phyloP scores from a whole-genome alignment of 176 grass and related monocot species.

The Musa beccarii region DNA sequence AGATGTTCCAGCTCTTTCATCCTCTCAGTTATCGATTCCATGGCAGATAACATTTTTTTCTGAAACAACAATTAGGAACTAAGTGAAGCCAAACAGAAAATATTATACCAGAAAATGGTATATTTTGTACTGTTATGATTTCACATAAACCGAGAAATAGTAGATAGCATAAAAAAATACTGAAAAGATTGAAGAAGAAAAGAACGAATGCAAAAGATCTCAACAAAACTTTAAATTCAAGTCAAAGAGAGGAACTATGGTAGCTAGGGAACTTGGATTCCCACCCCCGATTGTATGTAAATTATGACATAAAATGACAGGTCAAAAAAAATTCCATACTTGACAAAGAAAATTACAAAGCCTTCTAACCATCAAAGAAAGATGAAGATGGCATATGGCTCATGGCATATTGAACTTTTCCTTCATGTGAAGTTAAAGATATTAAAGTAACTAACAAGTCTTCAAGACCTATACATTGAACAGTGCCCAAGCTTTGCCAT shows the following conservation, averaged over 20 bases:
- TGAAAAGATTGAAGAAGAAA: background rate
- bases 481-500: too few relatives aligned
- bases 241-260: background rate
- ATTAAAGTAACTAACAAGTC: too few relatives aligned
- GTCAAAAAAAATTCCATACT: background rate
- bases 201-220: background rate
- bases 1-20: slow-evolving; percentile 38
- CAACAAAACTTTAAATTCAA: background rate
- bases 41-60: slow-evolving; percentile 41
- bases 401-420: background rate
- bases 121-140: background rate
- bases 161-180: background rate
- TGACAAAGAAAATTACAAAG: background rate
- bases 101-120: background rate
- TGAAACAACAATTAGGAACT: slow-evolving; percentile 21
- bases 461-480: too few relatives aligned
- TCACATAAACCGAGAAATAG: background rate
- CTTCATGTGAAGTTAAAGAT: too few relatives aligned
- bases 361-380: background rate
- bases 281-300: background rate
- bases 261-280: too few relatives aligned
- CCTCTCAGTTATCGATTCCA: slow-evolving; percentile 37
- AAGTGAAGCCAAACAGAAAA: background rate
- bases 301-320: background rate
- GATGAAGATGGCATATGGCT: background rate